Evolutionary conservation across 768 basidiomycete genomes (phyloP).

Genomic region (Vararia minispora): DNA sequence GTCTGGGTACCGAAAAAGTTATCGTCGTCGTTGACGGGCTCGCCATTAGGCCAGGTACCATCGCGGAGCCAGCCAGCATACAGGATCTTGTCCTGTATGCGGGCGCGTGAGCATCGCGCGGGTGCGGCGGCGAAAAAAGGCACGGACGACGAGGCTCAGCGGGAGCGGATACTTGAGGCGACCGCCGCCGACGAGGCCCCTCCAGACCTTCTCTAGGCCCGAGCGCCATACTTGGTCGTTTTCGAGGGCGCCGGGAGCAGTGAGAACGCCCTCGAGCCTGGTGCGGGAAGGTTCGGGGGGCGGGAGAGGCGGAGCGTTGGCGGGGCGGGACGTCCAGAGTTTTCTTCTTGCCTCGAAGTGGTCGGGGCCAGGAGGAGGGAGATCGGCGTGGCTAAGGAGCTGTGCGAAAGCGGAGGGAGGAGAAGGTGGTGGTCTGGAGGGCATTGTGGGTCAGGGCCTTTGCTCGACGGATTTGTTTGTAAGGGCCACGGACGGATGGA

Average conservation of each 20-base stretch:
- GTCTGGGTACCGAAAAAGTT: conserved; percentile 12
- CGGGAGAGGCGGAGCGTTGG: conserved; percentile 12
- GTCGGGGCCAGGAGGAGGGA: conserved; percentile 55
- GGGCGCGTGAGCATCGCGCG: not conserved
- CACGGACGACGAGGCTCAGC: conserved; percentile 49
- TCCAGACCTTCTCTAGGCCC: conserved; percentile 53
- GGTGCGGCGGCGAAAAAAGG: too few species aligned
- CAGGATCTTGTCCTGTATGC: conserved; percentile 54
- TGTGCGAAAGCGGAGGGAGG: conserved; percentile 27
- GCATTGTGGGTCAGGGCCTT: not conserved
- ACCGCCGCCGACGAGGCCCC: conserved; percentile 45
- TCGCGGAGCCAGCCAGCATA: conserved; percentile 70
- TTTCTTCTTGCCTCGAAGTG: conserved; percentile 52
- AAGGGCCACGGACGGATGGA: too few species aligned
- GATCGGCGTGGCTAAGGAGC: conserved; percentile 24
- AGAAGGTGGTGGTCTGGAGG: conserved; percentile 1
- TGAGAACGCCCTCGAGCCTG: conserved; percentile 40
- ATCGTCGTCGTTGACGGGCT: conserved; percentile 14
- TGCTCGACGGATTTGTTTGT: conserved; percentile 1
- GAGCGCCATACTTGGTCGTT: conserved; percentile 44
- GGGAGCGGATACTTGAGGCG: conserved; percentile 52
- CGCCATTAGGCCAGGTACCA: conserved; percentile 61
- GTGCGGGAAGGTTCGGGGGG: conserved; percentile 15
- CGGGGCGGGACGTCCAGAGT: conserved; percentile 37
- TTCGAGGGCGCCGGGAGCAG: conserved; percentile 32